Percentiles rank a stretch among this genome's conserved stretches.
Evolutionary conservation across 768 basidiomycete genomes (phyloP).

Genomic region (Lentinula boryana): DNA sequence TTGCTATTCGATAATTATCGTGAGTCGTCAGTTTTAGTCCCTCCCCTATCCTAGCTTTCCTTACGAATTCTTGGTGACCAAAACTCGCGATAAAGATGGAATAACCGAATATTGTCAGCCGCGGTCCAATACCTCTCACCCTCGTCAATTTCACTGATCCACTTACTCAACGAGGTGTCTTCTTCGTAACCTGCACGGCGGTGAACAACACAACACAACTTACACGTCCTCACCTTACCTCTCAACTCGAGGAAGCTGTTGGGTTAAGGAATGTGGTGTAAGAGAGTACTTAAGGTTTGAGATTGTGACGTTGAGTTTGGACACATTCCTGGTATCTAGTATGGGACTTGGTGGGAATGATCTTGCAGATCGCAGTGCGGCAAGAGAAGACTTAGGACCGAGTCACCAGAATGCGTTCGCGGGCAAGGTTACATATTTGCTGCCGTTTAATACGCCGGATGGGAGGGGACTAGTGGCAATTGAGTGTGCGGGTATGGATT

Average conservation of each 20-base stretch:
- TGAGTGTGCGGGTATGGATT: constrained; percentile 97
- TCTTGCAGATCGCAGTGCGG: constrained; percentile 16
- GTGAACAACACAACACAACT: constrained; percentile 24
- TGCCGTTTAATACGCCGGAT: constrained; percentile 75
- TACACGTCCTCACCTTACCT: constrained; percentile 13
- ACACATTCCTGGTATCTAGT: constrained; percentile 80
- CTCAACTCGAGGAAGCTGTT: constrained; percentile 76
- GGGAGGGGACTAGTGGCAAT: constrained; percentile 84
- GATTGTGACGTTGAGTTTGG: constrained; percentile 81
- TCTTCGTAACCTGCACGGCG: constrained; percentile 50
- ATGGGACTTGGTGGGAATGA: constrained; percentile 34
- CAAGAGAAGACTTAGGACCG: constrained; percentile 1
- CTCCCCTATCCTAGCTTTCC: no score
- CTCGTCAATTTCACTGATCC: constrained; percentile 80
- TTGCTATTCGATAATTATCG: constrained; percentile 94
- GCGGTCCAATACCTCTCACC: constrained; percentile 88
- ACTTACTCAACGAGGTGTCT: constrained; percentile 70
- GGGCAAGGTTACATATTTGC: constrained; percentile 67
- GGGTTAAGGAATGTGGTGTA: constrained; percentile 80
- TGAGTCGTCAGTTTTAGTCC: constrained; percentile 31
- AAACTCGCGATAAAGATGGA: constrained; percentile 74
- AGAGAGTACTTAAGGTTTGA: constrained; percentile 93
- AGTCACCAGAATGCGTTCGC: constrained; percentile 34
- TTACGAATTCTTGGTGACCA: constrained; percentile 58
- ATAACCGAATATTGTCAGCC: constrained; percentile 74